Conservation (phyloP, 2,329 filamentous ascomycete species). For the Neopestalotiopsis sp. region DNA sequence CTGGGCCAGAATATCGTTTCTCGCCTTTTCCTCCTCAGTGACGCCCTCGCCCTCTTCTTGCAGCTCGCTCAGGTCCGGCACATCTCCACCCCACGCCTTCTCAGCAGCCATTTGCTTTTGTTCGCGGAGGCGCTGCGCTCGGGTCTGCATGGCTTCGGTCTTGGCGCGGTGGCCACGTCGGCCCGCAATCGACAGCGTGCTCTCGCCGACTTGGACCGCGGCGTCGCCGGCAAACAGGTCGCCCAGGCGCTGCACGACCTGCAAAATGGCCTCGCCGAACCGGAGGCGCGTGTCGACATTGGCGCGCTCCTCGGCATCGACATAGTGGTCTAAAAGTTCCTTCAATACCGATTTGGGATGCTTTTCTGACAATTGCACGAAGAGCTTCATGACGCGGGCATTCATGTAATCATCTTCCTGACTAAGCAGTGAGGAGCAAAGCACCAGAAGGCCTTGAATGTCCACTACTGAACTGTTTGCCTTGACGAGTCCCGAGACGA, state of each 20-base stretch:
- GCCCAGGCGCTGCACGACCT: constrained; percentile 66
- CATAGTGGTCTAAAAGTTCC: constrained; percentile 70
- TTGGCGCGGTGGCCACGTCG: constrained; percentile 66
- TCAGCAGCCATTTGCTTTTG: constrained; percentile 56
- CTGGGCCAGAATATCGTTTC: constrained; percentile 53
- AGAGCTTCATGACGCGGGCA: constrained; percentile 68
- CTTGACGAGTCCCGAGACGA: constrained; percentile 63
- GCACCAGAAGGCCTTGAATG: constrained; percentile 66
- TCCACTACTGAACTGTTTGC: constrained; percentile 64
- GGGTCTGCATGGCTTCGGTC: constrained; percentile 60
- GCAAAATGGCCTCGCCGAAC: constrained; percentile 70
- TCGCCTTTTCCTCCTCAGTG: constrained; percentile 20
- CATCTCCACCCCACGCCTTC: constrained; percentile 59
- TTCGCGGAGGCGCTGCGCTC: constrained; percentile 53
- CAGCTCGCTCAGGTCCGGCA: constrained; percentile 50
- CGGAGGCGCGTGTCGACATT: constrained; percentile 68
- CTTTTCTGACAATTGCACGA: constrained; percentile 63
- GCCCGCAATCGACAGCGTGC: constrained; percentile 67
- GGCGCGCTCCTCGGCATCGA: constrained; percentile 64
- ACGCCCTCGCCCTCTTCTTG: constrained; percentile 10
- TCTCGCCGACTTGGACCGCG: constrained; percentile 58
- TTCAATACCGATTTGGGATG: constrained; percentile 67
- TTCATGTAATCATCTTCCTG: constrained; percentile 76
- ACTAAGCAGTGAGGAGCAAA: constrained; percentile 67
- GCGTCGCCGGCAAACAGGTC: constrained; percentile 59